These are phyloP conservation scores for Zymoseptoria tritici DNA, from an alignment of 2,329 filamentous ascomycete species.

Conservation along the genomic window DNA sequence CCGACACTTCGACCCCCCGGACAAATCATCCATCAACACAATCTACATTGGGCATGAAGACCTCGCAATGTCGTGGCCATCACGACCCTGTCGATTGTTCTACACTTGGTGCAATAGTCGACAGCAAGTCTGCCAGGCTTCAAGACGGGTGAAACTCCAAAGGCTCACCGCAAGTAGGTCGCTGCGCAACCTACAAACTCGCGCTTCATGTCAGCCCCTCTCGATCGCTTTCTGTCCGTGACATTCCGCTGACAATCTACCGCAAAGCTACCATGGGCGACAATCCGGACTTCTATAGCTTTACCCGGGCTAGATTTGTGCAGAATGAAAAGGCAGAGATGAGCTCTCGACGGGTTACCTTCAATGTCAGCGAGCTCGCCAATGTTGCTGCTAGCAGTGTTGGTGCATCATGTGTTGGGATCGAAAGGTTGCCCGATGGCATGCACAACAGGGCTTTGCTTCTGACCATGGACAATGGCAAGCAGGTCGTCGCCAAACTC, in stretches of 20 bases:
- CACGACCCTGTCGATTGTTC: too few relatives aligned
- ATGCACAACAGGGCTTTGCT: slow-evolving; percentile 31
- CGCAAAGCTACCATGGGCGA: not conserved
- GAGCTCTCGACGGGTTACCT: not conserved
- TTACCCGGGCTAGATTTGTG: not conserved
- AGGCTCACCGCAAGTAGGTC: too few relatives aligned
- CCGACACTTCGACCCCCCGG: too few relatives aligned
- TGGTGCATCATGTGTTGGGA: slow-evolving; percentile 22
- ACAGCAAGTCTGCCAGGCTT: too few relatives aligned
- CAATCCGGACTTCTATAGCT: not conserved
- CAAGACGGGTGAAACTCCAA: too few relatives aligned
- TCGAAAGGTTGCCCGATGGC: slow-evolving; percentile 29
- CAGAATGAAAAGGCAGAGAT: slow-evolving; percentile 7
- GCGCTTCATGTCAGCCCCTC: too few relatives aligned
- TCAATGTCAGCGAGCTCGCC: slow-evolving; percentile 18
- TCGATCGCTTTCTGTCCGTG: too few relatives aligned
- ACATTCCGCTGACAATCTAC: not conserved
- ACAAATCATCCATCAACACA: too few relatives aligned
- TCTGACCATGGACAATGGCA: slow-evolving; percentile 31
- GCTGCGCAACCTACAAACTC: too few relatives aligned
- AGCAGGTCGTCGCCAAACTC: slow-evolving; percentile 31
- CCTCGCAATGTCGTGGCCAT: too few relatives aligned
- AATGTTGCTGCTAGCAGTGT: slow-evolving; percentile 22
- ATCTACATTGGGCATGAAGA: too few relatives aligned
- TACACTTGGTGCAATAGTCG: too few relatives aligned